These are phyloP conservation scores for Setaria italica DNA, from an alignment of 202 grass and related monocot species.

Conservation along the genomic window DNA sequence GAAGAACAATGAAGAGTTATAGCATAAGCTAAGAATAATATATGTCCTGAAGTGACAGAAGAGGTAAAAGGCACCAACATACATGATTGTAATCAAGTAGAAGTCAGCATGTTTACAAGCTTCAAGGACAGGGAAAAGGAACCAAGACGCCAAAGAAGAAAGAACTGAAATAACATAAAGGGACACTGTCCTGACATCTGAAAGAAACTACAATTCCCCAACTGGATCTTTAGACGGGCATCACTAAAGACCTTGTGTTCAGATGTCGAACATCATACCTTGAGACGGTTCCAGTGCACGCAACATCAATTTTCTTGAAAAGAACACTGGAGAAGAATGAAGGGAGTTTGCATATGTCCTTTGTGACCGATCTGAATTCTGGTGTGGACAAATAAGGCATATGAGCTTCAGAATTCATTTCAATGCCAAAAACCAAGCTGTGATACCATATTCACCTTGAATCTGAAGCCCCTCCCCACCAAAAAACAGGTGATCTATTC, in stretches of 20 bases:
- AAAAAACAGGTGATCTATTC: constrained; percentile 92
- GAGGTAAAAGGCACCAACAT: neutral
- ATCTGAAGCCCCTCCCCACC: constrained; percentile 85
- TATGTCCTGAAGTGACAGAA: neutral
- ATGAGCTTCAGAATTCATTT: constrained; percentile 42
- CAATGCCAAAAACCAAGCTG: constrained; percentile 6
- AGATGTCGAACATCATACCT: constrained; percentile 63
- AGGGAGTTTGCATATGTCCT: constrained; percentile 95
- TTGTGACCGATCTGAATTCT: constrained; percentile 95
- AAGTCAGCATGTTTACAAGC: neutral
- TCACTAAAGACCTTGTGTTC: constrained; percentile 16
- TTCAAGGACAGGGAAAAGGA: neutral
- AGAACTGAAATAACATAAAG: neutral
- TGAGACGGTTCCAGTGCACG: constrained; percentile 75
- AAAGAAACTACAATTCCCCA: neutral
- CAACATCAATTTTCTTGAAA: constrained; percentile 90
- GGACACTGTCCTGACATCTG: neutral
- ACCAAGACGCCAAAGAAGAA: neutral
- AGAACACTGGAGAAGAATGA: constrained; percentile 86
- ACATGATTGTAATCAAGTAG: neutral
- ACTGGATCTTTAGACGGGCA: too few species aligned
- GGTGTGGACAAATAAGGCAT: constrained; percentile 46
- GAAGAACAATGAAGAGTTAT: neutral
- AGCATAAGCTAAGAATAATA: constrained; percentile 10
- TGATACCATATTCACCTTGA: constrained; percentile 64